Percentiles rank a stretch among this genome's conserved stretches.
These are phyloP conservation scores for Penicillium sp. DNA, from an alignment of 2,329 filamentous ascomycete species.

Conservation along the genomic window DNA sequence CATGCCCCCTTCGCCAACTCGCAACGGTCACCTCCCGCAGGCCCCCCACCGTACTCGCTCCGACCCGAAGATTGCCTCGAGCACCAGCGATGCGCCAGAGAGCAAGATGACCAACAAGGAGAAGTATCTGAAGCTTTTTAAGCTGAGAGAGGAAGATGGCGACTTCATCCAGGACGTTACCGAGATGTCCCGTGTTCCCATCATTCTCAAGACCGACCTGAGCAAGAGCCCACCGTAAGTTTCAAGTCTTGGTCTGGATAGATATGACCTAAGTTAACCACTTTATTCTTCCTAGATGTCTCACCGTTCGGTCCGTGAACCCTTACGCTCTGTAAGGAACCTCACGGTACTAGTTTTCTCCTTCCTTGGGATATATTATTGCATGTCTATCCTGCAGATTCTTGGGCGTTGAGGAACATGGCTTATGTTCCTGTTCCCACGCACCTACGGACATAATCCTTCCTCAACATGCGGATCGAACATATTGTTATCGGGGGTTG, in stretches of 20 bases:
- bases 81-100: constrained; percentile 67
- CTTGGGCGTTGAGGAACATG: constrained; percentile 13
- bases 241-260: neutral
- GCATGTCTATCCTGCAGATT: constrained; percentile 28
- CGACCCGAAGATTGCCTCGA: constrained; percentile 82
- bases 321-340: constrained; percentile 48
- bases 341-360: constrained; percentile 8
- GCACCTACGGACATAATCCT: constrained; percentile 25
- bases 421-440: constrained; percentile 2
- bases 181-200: constrained; percentile 96
- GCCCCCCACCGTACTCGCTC: constrained; percentile 84
- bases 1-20: constrained; percentile 85
- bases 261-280: constrained; percentile 13
- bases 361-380: constrained; percentile 26
- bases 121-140: constrained; percentile 90
- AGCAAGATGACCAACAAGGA: constrained; percentile 86
- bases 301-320: constrained; percentile 53
- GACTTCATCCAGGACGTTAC: constrained; percentile 98
- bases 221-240: constrained; percentile 99
- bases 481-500: constrained; percentile 22
- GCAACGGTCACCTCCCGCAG: constrained; percentile 66
- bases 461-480: constrained; percentile 22
- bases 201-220: constrained; percentile 97
- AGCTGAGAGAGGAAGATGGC: constrained; percentile 84
- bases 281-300: constrained; percentile 37